Conservation (phyloP, 805 yeast species). For the Metschnikowia hibisci region DNA sequence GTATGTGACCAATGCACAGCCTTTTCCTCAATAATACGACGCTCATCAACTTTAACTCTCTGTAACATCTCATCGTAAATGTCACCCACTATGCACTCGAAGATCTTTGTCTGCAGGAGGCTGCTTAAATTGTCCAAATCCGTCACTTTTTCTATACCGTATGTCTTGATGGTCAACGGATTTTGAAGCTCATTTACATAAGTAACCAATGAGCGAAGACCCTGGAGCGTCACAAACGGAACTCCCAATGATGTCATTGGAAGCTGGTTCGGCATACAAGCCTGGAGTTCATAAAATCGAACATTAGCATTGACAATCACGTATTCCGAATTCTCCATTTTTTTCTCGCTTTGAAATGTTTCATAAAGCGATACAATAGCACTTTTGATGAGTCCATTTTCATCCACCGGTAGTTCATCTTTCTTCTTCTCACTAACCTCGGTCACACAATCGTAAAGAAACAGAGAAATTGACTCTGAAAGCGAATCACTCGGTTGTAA, state of each 20-base stretch:
- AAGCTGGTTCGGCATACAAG: slow-evolving; percentile 49
- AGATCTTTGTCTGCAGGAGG: slow-evolving; percentile 41
- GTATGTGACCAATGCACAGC: slow-evolving; percentile 56
- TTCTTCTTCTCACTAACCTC: slow-evolving; percentile 1
- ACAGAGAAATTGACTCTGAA: slow-evolving; percentile 25
- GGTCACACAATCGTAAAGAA: slow-evolving; percentile 25
- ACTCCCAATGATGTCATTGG: slow-evolving; percentile 46
- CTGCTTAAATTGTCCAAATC: slow-evolving; percentile 37
- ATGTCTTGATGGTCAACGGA: slow-evolving; percentile 37
- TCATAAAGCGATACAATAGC: slow-evolving; percentile 41
- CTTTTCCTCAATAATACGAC: slow-evolving; percentile 40
- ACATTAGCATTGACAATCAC: slow-evolving; percentile 65
- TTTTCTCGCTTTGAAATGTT: slow-evolving; percentile 24
- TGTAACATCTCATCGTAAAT: slow-evolving; percentile 53
- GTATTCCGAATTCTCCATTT: slow-evolving; percentile 36
- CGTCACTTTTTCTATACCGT: slow-evolving; percentile 36
- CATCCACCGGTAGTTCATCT: slow-evolving; percentile 6
- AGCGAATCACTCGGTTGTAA: slow-evolving; percentile 14
- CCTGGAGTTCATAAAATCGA: slow-evolving; percentile 59
- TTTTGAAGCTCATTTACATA: slow-evolving; percentile 45
- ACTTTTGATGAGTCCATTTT: slow-evolving; percentile 31
- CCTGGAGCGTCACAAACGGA: slow-evolving; percentile 55
- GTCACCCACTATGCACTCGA: slow-evolving; percentile 53
- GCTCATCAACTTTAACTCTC: slow-evolving; percentile 54
- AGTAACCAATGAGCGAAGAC: slow-evolving; percentile 57